Conservation (phyloP, 768 basidiomycete species). For the Asterophora lycoperdoides region DNA sequence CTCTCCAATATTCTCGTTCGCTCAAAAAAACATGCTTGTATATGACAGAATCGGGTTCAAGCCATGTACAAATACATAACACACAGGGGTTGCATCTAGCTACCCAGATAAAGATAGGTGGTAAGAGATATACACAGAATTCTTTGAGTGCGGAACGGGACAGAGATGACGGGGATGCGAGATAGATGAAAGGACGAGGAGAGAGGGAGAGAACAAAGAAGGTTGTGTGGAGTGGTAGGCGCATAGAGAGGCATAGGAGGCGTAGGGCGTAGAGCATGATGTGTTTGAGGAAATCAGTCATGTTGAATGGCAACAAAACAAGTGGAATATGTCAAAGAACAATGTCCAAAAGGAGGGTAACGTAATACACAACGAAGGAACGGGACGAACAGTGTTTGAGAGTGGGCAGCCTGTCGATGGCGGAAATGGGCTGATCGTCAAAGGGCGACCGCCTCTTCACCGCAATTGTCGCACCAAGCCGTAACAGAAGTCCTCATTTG, state of each 20-base stretch:
- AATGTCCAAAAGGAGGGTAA: conserved; percentile 14
- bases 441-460: conserved; percentile 34
- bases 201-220: conserved; percentile 9
- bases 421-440: conserved; percentile 30
- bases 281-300: conserved; percentile 14
- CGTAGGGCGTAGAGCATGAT: conserved; percentile 19
- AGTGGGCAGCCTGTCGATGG: background rate
- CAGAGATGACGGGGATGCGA: conserved; percentile 5
- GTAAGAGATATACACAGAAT: conserved; percentile 17
- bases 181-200: conserved; percentile 2
- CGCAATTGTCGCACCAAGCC: conserved; percentile 37
- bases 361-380: conserved; percentile 18
- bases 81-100: conserved; percentile 29
- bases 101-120: conserved; percentile 19
- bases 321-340: conserved; percentile 3
- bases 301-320: conserved; percentile 12
- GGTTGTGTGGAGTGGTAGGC: conserved; percentile 4
- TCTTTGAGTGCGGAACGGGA: conserved; percentile 7
- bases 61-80: conserved; percentile 29
- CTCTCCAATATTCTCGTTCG: no score
- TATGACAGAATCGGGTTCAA: conserved; percentile 11
- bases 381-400: conserved; percentile 20
- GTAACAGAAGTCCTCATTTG: conserved; percentile 25
- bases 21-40: background rate
- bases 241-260: conserved; percentile 18